Conservation (phyloP, 1,284 basidiomycete genomes). For the Ustilago loliicola region DNA sequence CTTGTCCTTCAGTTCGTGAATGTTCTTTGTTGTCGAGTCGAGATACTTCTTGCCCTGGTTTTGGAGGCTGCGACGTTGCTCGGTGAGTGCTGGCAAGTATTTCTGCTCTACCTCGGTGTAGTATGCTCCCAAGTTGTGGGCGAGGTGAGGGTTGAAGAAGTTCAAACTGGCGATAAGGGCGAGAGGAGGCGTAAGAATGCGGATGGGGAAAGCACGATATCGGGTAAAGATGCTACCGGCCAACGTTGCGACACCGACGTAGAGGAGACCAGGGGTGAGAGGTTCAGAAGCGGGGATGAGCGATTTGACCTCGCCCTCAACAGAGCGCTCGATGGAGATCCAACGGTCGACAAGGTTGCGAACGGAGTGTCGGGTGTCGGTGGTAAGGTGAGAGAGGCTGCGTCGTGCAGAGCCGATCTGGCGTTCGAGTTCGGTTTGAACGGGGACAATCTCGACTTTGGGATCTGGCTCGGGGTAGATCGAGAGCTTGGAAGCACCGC, state of each 20-base stretch:
- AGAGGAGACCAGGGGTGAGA: constrained; percentile 80
- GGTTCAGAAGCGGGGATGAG: constrained; percentile 83
- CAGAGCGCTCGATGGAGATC: constrained; percentile 62
- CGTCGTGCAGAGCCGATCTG: constrained; percentile 58
- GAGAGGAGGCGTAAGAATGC: constrained; percentile 65
- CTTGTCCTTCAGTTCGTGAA: constrained; percentile 41
- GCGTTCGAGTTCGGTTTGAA: constrained; percentile 62
- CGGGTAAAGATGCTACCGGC: constrained; percentile 87
- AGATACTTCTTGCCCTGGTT: constrained; percentile 9
- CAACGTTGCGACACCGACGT: constrained; percentile 84
- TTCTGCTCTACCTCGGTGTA: constrained; percentile 57
- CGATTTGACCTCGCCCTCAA: constrained; percentile 78
- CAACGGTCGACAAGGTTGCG: constrained; percentile 52
- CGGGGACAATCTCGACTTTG: constrained; percentile 50
- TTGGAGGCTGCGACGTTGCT: constrained; percentile 39
- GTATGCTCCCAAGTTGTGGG: constrained; percentile 57
- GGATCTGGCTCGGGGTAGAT: constrained; percentile 58
- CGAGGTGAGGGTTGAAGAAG: constrained; percentile 69
- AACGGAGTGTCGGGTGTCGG: constrained; percentile 36
- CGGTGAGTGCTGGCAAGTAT: constrained; percentile 49
- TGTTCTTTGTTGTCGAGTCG: constrained; percentile 31
- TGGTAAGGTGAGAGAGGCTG: constrained; percentile 39
- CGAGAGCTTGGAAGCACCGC: constrained; percentile 45
- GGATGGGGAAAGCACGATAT: constrained; percentile 74
- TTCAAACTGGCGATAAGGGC: constrained; percentile 60